Evolutionary conservation across 2,329 filamentous ascomycete genomes (phyloP).

Genomic region (Dothideomycetes sp.): DNA sequence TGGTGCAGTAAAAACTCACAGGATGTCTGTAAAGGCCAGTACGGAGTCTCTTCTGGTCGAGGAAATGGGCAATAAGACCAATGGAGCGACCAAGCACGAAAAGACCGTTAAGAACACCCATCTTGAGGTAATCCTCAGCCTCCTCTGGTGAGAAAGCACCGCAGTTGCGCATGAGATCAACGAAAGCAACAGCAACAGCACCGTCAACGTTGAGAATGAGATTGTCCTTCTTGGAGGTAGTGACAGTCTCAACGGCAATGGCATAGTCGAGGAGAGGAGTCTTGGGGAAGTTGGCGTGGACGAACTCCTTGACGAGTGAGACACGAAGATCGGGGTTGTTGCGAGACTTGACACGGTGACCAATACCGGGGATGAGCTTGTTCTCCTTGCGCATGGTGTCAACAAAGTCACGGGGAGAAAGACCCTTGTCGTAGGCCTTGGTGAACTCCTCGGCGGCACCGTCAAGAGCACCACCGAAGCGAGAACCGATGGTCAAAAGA

Average conservation of each 20-base stretch:
- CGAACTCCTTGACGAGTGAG: slow-evolving; percentile 98
- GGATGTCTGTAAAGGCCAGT: slow-evolving; percentile 96
- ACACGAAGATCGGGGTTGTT: slow-evolving; percentile 99
- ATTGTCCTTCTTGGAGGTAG: slow-evolving; percentile 99
- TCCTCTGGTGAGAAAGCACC: slow-evolving; percentile 94
- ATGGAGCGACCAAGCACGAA: slow-evolving; percentile 96
- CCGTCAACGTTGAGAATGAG: slow-evolving; percentile 98
- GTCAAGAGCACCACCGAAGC: slow-evolving; percentile 96
- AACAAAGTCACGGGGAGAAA: slow-evolving; percentile 96
- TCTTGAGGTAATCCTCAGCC: slow-evolving; percentile 96
- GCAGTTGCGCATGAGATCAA: slow-evolving; percentile 94
- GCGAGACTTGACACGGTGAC: slow-evolving; percentile 97
- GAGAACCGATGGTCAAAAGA: slow-evolving; percentile 95
- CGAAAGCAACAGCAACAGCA: slow-evolving; percentile 96
- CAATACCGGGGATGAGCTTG: slow-evolving; percentile 99
- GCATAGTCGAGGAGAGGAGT: slow-evolving; percentile 99
- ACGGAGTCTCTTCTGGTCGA: slow-evolving; percentile 98
- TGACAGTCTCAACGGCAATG: slow-evolving; percentile 93
- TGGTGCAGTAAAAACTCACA: slow-evolving; percentile 13
- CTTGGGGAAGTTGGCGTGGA: slow-evolving; percentile 91
- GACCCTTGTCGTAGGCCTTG: slow-evolving; percentile 94
- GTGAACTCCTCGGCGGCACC: slow-evolving; percentile 98
- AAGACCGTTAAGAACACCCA: slow-evolving; percentile 98
- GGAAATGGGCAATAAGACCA: slow-evolving; percentile 98
- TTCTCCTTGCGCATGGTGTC: slow-evolving; percentile 99